Conservation (phyloP, 2,329 filamentous ascomycete species). For the Fusarium floridanum region DNA sequence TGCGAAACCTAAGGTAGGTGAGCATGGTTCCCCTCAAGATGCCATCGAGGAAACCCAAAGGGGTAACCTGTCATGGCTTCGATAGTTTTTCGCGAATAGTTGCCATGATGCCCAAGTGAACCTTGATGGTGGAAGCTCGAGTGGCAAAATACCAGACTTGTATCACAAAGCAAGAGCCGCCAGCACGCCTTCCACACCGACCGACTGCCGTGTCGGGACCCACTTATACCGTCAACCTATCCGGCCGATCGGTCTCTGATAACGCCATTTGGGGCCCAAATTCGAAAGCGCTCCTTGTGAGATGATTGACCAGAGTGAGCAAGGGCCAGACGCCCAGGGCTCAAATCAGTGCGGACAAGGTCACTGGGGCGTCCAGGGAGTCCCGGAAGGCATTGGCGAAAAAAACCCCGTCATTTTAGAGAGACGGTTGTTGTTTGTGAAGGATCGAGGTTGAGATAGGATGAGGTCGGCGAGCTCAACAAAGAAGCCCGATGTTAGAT, state of each 20-base stretch:
- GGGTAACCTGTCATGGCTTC: neutral
- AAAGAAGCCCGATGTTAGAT: neutral
- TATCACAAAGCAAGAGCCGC: constrained; percentile 31
- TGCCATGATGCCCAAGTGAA: neutral
- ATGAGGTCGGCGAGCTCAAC: neutral
- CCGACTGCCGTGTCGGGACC: constrained; percentile 42
- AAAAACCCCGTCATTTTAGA: neutral
- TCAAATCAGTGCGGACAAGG: constrained; percentile 30
- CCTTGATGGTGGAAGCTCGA: constrained; percentile 9
- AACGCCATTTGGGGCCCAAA: constrained; percentile 45
- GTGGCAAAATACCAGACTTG: constrained; percentile 36
- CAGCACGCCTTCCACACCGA: constrained; percentile 15
- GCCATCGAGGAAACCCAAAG: constrained; percentile 6
- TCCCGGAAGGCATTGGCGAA: neutral
- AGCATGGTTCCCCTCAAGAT: constrained; percentile 12
- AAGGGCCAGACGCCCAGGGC: constrained; percentile 20
- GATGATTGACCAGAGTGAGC: constrained; percentile 28
- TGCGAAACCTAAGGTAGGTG: constrained; percentile 17
- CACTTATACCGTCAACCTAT: constrained; percentile 39
- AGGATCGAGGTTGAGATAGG: neutral
- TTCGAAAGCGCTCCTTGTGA: constrained; percentile 39
- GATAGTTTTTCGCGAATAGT: neutral
- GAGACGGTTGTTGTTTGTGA: neutral
- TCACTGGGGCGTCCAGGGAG: neutral
- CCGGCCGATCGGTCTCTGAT: constrained; percentile 45